A percentile compares a stretch with the other conserved stretches of the same genome.
Evolutionary conservation across 2,329 filamentous ascomycete species (phyloP).

Genomic region (Colletotrichum lupini): DNA sequence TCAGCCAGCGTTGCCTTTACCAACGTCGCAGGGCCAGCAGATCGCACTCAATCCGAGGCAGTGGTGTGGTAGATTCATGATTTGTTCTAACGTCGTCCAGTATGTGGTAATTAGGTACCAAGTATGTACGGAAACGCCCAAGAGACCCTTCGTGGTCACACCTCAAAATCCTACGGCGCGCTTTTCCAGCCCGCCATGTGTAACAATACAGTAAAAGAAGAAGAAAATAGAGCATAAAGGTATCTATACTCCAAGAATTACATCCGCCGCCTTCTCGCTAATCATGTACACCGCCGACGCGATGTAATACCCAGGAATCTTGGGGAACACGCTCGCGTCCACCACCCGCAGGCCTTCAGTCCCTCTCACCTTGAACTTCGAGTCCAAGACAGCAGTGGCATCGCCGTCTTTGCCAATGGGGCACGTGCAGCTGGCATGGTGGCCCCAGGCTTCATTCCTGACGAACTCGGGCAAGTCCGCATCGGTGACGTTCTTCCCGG

Average conservation of each 20-base stretch:
- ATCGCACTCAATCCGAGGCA: not conserved
- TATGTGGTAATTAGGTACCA: not conserved
- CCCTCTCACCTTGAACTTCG: conserved; percentile 64
- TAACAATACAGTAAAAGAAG: not conserved
- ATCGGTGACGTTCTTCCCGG: conserved; percentile 52
- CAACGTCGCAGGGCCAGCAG: conserved; percentile 6
- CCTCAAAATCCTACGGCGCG: not conserved
- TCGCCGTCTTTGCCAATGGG: conserved; percentile 66
- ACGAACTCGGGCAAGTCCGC: conserved; percentile 59
- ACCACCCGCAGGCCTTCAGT: conserved; percentile 66
- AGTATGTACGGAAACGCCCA: not conserved
- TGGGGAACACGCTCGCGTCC: conserved; percentile 68
- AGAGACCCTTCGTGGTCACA: not conserved
- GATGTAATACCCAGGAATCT: conserved; percentile 60
- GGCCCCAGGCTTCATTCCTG: conserved; percentile 63
- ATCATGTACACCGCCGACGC: conserved; percentile 63
- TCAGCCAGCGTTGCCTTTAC: not conserved
- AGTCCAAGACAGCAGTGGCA: conserved; percentile 64
- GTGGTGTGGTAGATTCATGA: not conserved
- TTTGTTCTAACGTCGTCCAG: not conserved
- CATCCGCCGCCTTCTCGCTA: conserved; percentile 62
- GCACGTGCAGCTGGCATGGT: conserved; percentile 67
- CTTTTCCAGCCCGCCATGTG: not conserved
- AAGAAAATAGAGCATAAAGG: not conserved
- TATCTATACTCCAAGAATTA: conserved; percentile 24